These are phyloP conservation scores for Pleodorina starrii DNA, from an alignment of 139 green algal genomes.

Conservation along the genomic window DNA sequence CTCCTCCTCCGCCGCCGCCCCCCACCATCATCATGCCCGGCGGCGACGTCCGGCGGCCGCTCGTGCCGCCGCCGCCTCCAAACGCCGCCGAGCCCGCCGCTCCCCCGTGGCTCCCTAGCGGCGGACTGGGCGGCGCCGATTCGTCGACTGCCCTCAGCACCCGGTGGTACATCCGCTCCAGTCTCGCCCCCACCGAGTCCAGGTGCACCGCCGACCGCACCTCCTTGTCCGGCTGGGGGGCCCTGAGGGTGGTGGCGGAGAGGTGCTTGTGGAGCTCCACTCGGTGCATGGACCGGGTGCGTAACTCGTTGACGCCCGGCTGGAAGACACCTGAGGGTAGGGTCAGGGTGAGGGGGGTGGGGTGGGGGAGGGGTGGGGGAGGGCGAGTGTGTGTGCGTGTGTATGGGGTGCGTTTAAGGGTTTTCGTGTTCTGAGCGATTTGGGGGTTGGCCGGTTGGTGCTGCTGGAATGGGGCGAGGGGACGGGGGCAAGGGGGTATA, in stretches of 20 bases:
- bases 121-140: neutral
- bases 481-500: too few relatives aligned
- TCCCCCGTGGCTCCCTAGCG: too few relatives aligned
- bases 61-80: neutral
- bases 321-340: constrained; percentile 59
- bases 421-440: too few relatives aligned
- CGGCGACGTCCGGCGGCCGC: neutral
- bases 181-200: neutral
- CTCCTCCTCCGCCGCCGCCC: too few relatives aligned
- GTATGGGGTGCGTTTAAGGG: too few relatives aligned
- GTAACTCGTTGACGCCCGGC: constrained; percentile 52
- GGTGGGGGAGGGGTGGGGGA: too few relatives aligned
- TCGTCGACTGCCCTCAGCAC: constrained; percentile 33
- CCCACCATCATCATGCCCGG: neutral
- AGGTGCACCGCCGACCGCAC: constrained; percentile 1
- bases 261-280: constrained; percentile 63
- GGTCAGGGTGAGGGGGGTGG: neutral
- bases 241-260: constrained; percentile 46
- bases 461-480: too few relatives aligned
- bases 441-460: too few relatives aligned
- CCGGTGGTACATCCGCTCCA: constrained; percentile 41
- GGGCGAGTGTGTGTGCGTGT: too few relatives aligned
- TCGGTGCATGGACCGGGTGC: constrained; percentile 56
- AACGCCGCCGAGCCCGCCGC: too few relatives aligned
- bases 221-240: constrained; percentile 45